Conservation (phyloP, 306 rosid genomes). For the Quercus glauca region DNA sequence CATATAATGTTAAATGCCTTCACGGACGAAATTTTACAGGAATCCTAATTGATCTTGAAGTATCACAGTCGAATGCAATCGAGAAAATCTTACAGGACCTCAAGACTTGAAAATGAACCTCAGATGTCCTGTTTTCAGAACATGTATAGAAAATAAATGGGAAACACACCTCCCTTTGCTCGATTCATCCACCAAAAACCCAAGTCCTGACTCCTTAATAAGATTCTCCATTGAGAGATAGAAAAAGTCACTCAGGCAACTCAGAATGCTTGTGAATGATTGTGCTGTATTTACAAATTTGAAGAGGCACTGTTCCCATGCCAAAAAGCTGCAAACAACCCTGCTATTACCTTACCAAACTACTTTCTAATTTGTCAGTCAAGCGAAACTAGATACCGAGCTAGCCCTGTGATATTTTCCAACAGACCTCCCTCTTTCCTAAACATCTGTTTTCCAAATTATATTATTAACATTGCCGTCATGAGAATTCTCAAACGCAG, state of each 20-base stretch:
- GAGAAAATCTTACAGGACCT: not conserved
- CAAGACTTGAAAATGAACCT: slow-evolving; percentile 6
- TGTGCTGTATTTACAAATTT: slow-evolving; percentile 58
- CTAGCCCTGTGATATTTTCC: slow-evolving; percentile 24
- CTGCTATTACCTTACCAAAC: slow-evolving; percentile 46
- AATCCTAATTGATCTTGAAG: not conserved
- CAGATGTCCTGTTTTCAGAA: slow-evolving; percentile 9
- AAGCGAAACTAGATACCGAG: slow-evolving; percentile 48
- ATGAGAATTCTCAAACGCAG: slow-evolving; percentile 61
- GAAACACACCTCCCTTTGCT: slow-evolving; percentile 10
- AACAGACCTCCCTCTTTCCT: slow-evolving; percentile 26
- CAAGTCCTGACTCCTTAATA: slow-evolving; percentile 17
- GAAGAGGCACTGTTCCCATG: slow-evolving; percentile 42
- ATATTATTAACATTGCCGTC: slow-evolving; percentile 46
- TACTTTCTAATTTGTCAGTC: slow-evolving; percentile 47
- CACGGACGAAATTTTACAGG: not conserved
- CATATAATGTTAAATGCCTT: not conserved
- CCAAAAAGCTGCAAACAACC: slow-evolving; percentile 42
- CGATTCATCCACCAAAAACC: slow-evolving; percentile 36
- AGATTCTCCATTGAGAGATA: slow-evolving; percentile 2
- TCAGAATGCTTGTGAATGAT: slow-evolving; percentile 25
- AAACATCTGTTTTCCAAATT: slow-evolving; percentile 71
- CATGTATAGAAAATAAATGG: not conserved
- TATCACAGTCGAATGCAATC: not conserved
- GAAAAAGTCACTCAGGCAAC: slow-evolving; percentile 8